A percentile compares a stretch with the other conserved stretches of the same genome.
Evolutionary conservation across 2,329 filamentous ascomycete species (phyloP).

Genomic region (Ophiostoma ips): DNA sequence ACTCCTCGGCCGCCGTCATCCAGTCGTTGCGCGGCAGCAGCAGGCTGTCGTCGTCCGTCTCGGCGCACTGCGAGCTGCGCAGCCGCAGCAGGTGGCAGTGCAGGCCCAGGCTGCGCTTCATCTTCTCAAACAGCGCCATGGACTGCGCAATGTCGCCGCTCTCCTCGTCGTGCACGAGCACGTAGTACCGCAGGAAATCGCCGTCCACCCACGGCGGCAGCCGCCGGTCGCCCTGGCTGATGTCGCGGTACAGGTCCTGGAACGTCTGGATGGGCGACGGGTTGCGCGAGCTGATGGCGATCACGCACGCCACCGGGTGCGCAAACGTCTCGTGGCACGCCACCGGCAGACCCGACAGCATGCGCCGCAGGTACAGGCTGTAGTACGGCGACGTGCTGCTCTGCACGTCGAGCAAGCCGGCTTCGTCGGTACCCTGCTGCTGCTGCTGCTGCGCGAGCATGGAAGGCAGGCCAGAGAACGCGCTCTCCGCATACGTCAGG

Average conservation of each 20-base stretch:
- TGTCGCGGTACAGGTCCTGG: conserved; percentile 68
- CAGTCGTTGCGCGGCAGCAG: conserved; percentile 72
- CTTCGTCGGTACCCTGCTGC: conserved; percentile 20
- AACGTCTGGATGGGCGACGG: conserved; percentile 74
- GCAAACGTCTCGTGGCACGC: conserved; percentile 84
- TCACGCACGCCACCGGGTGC: conserved; percentile 86
- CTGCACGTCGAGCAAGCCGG: conserved; percentile 26
- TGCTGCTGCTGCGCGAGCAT: conserved; percentile 18
- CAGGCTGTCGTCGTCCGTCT: conserved; percentile 83
- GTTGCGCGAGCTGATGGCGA: conserved; percentile 87
- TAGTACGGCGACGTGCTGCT: conserved; percentile 64
- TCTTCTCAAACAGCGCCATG: conserved; percentile 85
- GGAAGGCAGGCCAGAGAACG: conserved; percentile 26
- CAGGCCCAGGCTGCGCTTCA: conserved; percentile 95
- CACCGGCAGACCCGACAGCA: conserved; percentile 67
- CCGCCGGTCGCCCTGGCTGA: conserved; percentile 59
- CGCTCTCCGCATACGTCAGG: conserved; percentile 58
- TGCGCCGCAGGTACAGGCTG: conserved; percentile 65
- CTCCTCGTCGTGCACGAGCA: conserved; percentile 93
- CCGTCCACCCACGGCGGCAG: conserved; percentile 78
- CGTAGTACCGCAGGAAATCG: conserved; percentile 90
- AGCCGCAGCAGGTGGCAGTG: conserved; percentile 87
- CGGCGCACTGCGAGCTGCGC: conserved; percentile 69
- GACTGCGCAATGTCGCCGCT: conserved; percentile 83
- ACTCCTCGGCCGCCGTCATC: conserved; percentile 76